These are phyloP conservation scores for Lolium rigidum DNA, from an alignment of 176 grass and related monocot genomes.

Conservation along the genomic window DNA sequence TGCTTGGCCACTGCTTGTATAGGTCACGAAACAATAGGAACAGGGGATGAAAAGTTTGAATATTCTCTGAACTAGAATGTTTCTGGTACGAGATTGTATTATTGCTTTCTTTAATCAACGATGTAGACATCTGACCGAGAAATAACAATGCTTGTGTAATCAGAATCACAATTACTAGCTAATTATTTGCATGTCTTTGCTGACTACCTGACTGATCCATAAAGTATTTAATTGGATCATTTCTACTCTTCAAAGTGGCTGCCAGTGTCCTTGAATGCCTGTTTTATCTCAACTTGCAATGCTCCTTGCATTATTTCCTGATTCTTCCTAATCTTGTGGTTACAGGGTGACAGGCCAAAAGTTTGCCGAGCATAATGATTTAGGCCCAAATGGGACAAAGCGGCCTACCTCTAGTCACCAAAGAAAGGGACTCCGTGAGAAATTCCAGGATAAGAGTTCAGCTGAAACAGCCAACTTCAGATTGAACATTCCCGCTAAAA, in stretches of 20 bases:
- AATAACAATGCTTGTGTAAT: neutral
- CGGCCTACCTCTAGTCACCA: slow-evolving; percentile 43
- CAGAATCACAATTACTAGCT: slow-evolving; percentile 9
- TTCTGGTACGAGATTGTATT: neutral
- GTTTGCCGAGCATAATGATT: slow-evolving; percentile 53
- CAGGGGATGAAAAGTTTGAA: neutral
- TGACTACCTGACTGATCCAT: neutral
- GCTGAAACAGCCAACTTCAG: slow-evolving; percentile 57
- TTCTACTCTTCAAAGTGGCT: neutral
- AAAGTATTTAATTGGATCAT: neutral
- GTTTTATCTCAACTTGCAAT: neutral
- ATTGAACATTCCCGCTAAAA: slow-evolving; percentile 83
- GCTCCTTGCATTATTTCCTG: slow-evolving; percentile 23
- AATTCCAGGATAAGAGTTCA: slow-evolving; percentile 64
- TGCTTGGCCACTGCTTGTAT: slow-evolving; percentile 1
- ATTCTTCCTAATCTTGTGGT: slow-evolving; percentile 34
- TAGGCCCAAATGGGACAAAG: slow-evolving; percentile 42
- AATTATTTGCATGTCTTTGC: neutral
- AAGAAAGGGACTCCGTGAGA: slow-evolving; percentile 48
- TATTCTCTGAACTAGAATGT: slow-evolving; percentile 12
- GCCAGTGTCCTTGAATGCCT: neutral
- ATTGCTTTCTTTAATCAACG: no score
- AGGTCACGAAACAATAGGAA: neutral
- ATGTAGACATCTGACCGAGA: neutral
- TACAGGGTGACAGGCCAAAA: slow-evolving; percentile 58